These are phyloP conservation scores for Rugosomyces carneus DNA, from an alignment of 1,284 basidiomycete species.

Conservation along the genomic window DNA sequence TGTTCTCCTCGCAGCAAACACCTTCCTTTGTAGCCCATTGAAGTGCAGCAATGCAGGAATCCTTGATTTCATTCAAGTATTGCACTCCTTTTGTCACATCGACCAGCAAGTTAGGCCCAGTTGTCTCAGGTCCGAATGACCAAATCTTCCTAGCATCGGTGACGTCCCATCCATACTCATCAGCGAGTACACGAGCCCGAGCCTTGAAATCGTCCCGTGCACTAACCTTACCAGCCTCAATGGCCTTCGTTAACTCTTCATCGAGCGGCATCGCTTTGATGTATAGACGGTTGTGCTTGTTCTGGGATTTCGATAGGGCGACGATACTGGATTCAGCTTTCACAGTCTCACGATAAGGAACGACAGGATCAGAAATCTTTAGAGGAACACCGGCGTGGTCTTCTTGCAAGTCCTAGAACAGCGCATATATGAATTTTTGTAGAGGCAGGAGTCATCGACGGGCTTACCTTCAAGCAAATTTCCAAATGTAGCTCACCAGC, in stretches of 20 bases:
- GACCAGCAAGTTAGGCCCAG: slow-evolving; percentile 94
- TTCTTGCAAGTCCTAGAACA: slow-evolving; percentile 90
- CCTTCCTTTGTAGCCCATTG: slow-evolving; percentile 99
- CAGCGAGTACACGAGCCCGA: slow-evolving; percentile 93
- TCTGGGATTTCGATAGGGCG: slow-evolving; percentile 98
- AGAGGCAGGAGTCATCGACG: neutral
- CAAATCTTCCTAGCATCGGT: slow-evolving; percentile 99
- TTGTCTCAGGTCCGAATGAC: slow-evolving; percentile 99
- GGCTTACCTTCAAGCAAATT: slow-evolving; percentile 91
- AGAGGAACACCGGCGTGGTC: slow-evolving; percentile 99
- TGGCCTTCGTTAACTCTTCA: slow-evolving; percentile 91
- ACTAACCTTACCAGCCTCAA: slow-evolving; percentile 84
- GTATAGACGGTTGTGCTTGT: slow-evolving; percentile 99
- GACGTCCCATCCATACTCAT: slow-evolving; percentile 98
- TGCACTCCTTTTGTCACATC: slow-evolving; percentile 99
- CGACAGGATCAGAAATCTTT: slow-evolving; percentile 98
- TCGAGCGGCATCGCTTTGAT: slow-evolving; percentile 90
- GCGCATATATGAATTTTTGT: slow-evolving; percentile 3
- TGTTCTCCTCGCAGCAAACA: slow-evolving; percentile 94
- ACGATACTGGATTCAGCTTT: slow-evolving; percentile 94
- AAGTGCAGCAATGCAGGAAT: slow-evolving; percentile 98
- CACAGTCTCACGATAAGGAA: slow-evolving; percentile 98
- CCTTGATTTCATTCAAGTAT: slow-evolving; percentile 99
- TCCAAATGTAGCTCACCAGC: slow-evolving; percentile 99
- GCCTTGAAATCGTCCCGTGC: slow-evolving; percentile 97